These are phyloP conservation scores for Neoboletus magnificus DNA, from an alignment of 768 basidiomycete species.

Conservation along the genomic window DNA sequence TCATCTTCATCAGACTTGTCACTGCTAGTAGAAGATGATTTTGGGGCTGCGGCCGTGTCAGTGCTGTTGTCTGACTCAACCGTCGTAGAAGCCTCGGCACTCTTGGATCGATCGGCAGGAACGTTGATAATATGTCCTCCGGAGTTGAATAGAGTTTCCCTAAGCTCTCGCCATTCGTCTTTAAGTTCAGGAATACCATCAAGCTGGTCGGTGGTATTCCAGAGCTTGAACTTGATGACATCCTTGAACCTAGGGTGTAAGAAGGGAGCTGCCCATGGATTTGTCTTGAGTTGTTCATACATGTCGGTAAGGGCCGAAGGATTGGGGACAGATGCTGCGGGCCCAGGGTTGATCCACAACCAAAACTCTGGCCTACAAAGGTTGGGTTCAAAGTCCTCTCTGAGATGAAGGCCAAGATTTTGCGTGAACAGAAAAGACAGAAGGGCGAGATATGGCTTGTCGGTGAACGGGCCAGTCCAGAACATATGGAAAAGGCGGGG, in stretches of 20 bases:
- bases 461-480: conserved; percentile 98
- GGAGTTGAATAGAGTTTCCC: conserved; percentile 80
- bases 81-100: conserved; percentile 17
- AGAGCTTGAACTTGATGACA: conserved; percentile 91
- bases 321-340: conserved; percentile 86
- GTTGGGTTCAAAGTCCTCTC: conserved; percentile 38
- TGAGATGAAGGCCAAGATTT: conserved; percentile 78
- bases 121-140: conserved; percentile 74
- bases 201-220: conserved; percentile 98
- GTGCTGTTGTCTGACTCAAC: conserved; percentile 24
- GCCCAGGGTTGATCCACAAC: conserved; percentile 99
- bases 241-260: conserved; percentile 89
- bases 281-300: conserved; percentile 75
- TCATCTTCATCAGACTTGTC: conserved; percentile 44
- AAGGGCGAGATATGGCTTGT: conserved; percentile 95
- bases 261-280: conserved; percentile 95
- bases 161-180: conserved; percentile 81
- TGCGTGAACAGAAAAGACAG: conserved; percentile 96
- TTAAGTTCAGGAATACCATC: conserved; percentile 88
- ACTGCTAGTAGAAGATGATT: conserved; percentile 18
- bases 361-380: conserved; percentile 90
- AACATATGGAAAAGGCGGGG: conserved; percentile 97
- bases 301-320: conserved; percentile 78
- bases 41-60: conserved; percentile 11
- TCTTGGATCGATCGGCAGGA: conserved; percentile 42